A percentile compares a stretch with the other conserved stretches of the same genome.
Evolutionary conservation across 352 stramenopile species (phyloP).

Genomic region (Elongisporangium senticosum): DNA sequence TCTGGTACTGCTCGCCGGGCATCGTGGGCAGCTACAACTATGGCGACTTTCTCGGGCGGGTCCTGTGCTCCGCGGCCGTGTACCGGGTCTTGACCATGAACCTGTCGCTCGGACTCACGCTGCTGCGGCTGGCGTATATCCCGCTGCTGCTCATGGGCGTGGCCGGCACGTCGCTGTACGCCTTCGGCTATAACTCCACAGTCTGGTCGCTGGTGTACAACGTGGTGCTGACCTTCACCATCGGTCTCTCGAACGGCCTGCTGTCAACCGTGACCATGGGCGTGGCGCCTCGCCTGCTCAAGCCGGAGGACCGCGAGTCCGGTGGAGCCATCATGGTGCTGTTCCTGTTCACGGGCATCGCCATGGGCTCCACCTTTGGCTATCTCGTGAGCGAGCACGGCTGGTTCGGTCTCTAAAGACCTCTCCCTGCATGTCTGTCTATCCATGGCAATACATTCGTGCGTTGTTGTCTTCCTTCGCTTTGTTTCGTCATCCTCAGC

Average conservation of each 20-base stretch:
- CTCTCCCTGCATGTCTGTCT: conserved; percentile 8
- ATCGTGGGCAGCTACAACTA: conserved; percentile 62
- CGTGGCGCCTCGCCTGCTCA: conserved; percentile 36
- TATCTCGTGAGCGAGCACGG: conserved; percentile 24
- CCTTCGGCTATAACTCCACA: conserved; percentile 25
- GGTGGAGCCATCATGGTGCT: conserved; percentile 33
- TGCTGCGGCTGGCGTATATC: conserved; percentile 43
- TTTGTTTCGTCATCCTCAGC: too few species aligned
- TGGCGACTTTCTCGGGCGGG: conserved; percentile 49
- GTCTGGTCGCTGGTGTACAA: conserved; percentile 29
- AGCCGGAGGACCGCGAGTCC: conserved; percentile 34
- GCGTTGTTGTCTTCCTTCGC: too few species aligned
- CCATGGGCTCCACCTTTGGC: conserved; percentile 21
- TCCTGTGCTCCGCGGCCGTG: conserved; percentile 36
- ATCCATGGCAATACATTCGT: too few species aligned
- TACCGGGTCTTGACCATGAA: conserved; percentile 55
- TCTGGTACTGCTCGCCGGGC: conserved; percentile 48
- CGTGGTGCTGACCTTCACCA: conserved; percentile 38
- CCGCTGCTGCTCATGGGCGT: conserved; percentile 51
- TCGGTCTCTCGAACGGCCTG: conserved; percentile 48
- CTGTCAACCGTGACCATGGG: conserved; percentile 64
- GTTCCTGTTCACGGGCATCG: conserved; percentile 34
- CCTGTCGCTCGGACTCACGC: conserved; percentile 27
- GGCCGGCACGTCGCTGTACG: conserved; percentile 41
- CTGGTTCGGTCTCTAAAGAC: conserved; percentile 19